Percentiles rank a stretch among this genome's conserved stretches.
phyloP scores from a whole-genome alignment of 805 yeast species.

The Blastobotrys terrestris region DNA sequence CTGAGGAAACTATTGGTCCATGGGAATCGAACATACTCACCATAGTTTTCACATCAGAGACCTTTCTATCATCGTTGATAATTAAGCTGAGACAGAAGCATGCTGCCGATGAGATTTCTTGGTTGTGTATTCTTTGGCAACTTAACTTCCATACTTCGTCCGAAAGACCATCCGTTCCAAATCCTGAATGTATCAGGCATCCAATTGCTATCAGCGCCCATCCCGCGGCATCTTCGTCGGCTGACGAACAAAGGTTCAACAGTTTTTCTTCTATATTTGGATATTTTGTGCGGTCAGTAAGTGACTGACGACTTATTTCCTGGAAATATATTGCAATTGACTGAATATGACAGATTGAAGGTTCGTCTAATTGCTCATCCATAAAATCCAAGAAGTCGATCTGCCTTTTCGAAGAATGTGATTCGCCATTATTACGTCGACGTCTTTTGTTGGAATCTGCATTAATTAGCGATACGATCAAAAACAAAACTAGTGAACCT shows the following conservation, averaged over 20 bases:
- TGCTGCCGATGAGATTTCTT: not conserved
- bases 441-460: not conserved
- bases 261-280: not conserved
- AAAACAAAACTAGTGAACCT: no score
- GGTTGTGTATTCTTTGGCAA: conserved; percentile 1
- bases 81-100: conserved; percentile 3
- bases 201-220: conserved; percentile 1
- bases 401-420: not conserved
- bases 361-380: not conserved
- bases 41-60: conserved; percentile 3
- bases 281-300: not conserved
- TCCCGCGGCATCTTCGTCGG: not conserved
- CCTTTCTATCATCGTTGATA: not conserved
- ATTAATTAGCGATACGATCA: not conserved
- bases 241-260: not conserved
- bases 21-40: conserved; percentile 3
- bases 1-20: conserved; percentile 3
- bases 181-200: not conserved
- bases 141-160: conserved; percentile 5
- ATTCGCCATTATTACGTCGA: not conserved
- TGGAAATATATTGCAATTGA: not conserved
- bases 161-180: not conserved
- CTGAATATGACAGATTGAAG: not conserved
- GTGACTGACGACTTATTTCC: not conserved
- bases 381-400: not conserved